Base-by-base conservation (phyloP, 2,329 filamentous ascomycete genomes). In the Penicillium aurantiogriseum region DNA sequence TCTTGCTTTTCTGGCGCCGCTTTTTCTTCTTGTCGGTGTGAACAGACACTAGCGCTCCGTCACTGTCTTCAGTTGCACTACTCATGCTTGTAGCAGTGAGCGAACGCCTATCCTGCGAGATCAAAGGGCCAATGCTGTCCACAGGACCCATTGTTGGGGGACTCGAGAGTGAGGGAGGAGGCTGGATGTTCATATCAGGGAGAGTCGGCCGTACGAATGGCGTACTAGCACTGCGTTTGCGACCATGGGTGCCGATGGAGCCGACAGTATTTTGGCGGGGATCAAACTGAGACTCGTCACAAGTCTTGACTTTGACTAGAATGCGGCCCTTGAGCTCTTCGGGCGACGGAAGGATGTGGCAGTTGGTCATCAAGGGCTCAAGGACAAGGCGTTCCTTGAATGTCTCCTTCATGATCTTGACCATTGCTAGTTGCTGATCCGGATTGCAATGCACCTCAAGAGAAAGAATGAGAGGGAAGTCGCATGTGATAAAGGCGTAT, bases 261-360 rank as follows among this genome's bases (percentile, higher is more conserved):
- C 54, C 62, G 7, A 50, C 66, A 10, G 75, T 66, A 46, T 82
- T 80, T 19, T 78, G 75, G 49, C 74, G 75, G 57, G 71, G 75
- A 29, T 77, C 75, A 11, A 73, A 78, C 48, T 83, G 78, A 13
- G 71, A 75, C 45, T 83, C 80, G 64, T 85, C 82, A 8, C 90
- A 87, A 63, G 90, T 89, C 76, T 97, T 99, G 61, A 97, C 94
- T 74, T 99, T 99, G 80, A 97, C 88, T 55, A 99, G 80, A 56
- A 97, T 91, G 42, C 88, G 88, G 67, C 89, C 81, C 77, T 88
- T 90, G 46, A 99, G 81, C 65, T 97, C 87, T 46, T 94, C 90
- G 0, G 94, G 94, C 1, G 91, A 89, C 0, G 94, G 94, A 13
- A 97, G 82, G 57, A 84, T 83, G 61, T 86, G 81, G 3, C 84